Evolutionary conservation across 139 green algal species (phyloP).

Genomic region (Micractinium sp.): DNA sequence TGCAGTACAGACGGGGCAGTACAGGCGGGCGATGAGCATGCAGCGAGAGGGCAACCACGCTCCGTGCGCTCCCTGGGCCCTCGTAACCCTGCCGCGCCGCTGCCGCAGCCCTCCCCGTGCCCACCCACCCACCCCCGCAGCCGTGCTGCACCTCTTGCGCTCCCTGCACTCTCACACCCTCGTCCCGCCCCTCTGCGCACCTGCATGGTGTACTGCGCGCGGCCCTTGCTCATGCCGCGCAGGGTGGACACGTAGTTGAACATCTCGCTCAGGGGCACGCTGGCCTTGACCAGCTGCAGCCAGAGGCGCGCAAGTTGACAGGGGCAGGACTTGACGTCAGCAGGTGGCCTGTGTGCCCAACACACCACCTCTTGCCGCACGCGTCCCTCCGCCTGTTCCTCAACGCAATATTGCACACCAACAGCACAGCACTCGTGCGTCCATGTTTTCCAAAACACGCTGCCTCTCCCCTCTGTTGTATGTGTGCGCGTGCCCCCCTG

Average conservation of each 20-base stretch:
- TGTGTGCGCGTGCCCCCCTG: background rate
- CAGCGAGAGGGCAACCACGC: too few species aligned
- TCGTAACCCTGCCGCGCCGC: background rate
- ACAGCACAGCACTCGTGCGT: too few species aligned
- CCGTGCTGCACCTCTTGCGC: background rate
- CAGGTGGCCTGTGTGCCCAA: background rate
- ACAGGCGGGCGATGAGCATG: background rate
- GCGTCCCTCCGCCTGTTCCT: background rate
- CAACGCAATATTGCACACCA: background rate
- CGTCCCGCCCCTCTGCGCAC: background rate
- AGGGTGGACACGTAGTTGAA: constrained; percentile 97
- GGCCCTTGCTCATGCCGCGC: constrained; percentile 96
- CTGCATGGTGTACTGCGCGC: constrained; percentile 96
- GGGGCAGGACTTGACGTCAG: too few species aligned
- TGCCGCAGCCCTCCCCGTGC: background rate
- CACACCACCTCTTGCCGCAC: background rate
- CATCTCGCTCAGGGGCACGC: constrained; percentile 96
- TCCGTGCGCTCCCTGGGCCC: background rate
- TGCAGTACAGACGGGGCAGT: background rate
- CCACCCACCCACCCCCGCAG: too few species aligned
- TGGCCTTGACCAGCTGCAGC: constrained; percentile 69
- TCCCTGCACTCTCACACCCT: too few species aligned
- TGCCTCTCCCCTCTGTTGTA: too few species aligned
- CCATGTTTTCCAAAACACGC: background rate
- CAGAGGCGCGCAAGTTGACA: background rate